Base-by-base conservation (phyloP, 441 rosid genomes). In the Adansonia madagascariensis region DNA sequence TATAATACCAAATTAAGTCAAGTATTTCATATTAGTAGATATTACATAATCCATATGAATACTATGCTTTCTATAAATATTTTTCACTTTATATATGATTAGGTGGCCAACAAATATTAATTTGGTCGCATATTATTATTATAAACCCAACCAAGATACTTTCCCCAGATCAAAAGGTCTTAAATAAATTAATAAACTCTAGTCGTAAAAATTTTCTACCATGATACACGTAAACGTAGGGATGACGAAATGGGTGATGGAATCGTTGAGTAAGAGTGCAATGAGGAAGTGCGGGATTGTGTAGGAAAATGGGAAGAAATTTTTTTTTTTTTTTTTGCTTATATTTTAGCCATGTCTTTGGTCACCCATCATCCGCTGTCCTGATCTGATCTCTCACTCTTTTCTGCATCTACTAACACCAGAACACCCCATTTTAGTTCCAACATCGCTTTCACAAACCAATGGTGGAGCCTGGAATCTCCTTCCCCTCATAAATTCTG, bases 221-320 rank as follows among this genome's bases (percentile, higher is more conserved):
- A 22, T 78, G 66, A 75, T 86, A 84, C 82, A 82, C 74, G 82
- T 78, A 82, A 85, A 85, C 91, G 86, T 88, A 75, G 88, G 41
- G 89, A 81, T 91, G 95, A 91, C 93, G 95, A 82, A 88, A 87
- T 78, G 80, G 77, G 71, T 90, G 94, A 90, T 82, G 94, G 82
- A 80, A 85, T 82, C 86, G 89, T 88, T 80, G 90, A 86, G 91
- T 87, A 88, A 88, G 91, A 83, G 85, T 91, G 90, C 95, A 91
- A 79, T 78, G 74, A 81, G 85, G 81, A 77, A 79, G 76, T 74
- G 79, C 80, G 87, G 85, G 83, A 74, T 84, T 86, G 87, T 85
- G 88, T 83, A 81, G 82, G 84, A 83, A 84, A 80, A 83, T 77
- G 81, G 82, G 80, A 82, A 84, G 77, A 76, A 12, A 1, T 0